These are phyloP conservation scores for Alopecurus myosuroides DNA, from an alignment of 176 grass and related monocot genomes.

Conservation along the genomic window DNA sequence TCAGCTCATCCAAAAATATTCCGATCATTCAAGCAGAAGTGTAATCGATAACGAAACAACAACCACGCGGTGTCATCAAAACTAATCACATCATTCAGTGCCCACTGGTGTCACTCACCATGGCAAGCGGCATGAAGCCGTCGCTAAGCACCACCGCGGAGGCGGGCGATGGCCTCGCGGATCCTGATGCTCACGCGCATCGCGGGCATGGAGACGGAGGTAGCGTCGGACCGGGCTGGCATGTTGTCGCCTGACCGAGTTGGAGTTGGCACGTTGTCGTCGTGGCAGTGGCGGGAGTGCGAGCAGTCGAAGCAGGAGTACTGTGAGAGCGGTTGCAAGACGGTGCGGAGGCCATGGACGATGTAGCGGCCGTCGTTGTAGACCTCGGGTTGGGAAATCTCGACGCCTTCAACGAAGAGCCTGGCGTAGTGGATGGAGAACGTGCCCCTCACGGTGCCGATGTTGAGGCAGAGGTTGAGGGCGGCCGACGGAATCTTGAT, in stretches of 20 bases:
- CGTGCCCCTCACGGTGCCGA: slow-evolving; percentile 26
- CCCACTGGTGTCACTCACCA: neutral
- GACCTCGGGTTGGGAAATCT: slow-evolving; percentile 57
- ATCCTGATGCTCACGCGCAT: slow-evolving; percentile 58
- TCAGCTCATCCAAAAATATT: no score
- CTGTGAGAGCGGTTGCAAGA: slow-evolving; percentile 50
- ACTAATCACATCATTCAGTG: neutral
- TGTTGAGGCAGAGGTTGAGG: slow-evolving; percentile 53
- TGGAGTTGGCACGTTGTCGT: neutral
- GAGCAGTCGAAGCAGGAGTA: slow-evolving; percentile 37
- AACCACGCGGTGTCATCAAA: neutral
- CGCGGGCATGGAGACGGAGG: neutral
- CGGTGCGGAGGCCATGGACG: slow-evolving; percentile 54
- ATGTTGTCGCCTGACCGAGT: neutral
- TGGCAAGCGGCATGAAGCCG: slow-evolving; percentile 59
- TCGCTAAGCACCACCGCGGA: slow-evolving; percentile 43
- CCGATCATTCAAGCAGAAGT: neutral
- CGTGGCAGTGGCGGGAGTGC: slow-evolving; percentile 9
- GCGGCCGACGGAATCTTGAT: slow-evolving; percentile 50
- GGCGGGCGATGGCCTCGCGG: slow-evolving; percentile 54
- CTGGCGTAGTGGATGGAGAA: slow-evolving; percentile 34
- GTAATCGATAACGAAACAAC: neutral
- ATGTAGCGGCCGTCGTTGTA: slow-evolving; percentile 73
- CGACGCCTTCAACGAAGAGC: slow-evolving; percentile 55
- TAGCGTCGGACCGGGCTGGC: neutral